Evolutionary conservation across 1,284 basidiomycete genomes (phyloP), one percentile per base, ranked within the genome.

Genomic region (Heterobasidion annosum): DNA sequence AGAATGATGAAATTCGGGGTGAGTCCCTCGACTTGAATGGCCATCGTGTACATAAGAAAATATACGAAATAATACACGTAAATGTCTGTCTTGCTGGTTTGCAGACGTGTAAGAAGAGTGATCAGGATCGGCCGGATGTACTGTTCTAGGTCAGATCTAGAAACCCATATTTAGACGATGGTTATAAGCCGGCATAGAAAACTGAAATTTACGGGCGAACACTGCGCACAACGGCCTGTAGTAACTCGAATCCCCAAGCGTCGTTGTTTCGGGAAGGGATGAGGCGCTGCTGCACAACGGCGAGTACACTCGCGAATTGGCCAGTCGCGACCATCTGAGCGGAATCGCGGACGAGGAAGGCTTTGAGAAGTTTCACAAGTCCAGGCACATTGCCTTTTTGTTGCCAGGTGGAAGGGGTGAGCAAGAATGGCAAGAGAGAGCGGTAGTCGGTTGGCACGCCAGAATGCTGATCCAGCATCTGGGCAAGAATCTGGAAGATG

Each of bases 371-470:
- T 58, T 92, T 85, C 8, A 97, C 94, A 1, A 99, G 79, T 1
- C 94, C 95, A 0, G 96, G 96, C 19, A 99, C 85, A 64, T 91
- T 96, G n/a, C 96, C 96, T 60, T 95, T 88, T 65, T 93, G 90
- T 67, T 92, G 88, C 96, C 97, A 99, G 16, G 90, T 79, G 1
- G 83, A 75, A 0, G 94, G 93, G 0, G 87, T 92, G 37, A 98
- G 82, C 18, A 99, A 78, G 61, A 94, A 86, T 0, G 85, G 85
- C 1, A 98, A 76, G 5, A 99, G 76, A 16, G 78, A 73, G 37
- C 85, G 82, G 71, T 98, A 99, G 55, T 87, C 81, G 0, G 76
- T 72, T 0, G 96, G 93, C 8, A 97, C 74, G 32, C 73, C 70
- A 1, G 73, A 70, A 63, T 96, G 94, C 8, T 93, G 74, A 61